Evolutionary conservation across 2,329 filamentous ascomycete genomes (phyloP).

Genomic region (Cercospora citrullina): DNA sequence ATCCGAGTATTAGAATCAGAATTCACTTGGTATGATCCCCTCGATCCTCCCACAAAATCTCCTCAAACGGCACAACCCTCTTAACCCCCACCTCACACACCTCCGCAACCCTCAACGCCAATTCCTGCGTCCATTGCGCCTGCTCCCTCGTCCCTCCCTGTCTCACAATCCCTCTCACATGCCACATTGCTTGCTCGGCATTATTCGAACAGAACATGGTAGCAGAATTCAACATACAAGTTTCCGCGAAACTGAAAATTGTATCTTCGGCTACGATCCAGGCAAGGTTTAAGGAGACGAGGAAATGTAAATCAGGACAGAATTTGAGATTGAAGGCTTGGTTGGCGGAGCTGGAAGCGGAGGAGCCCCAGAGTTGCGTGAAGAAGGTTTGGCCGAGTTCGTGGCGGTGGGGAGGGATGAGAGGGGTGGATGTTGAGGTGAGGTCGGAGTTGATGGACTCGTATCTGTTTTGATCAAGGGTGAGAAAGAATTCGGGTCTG

Average conservation of each 20-base stretch:
- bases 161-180: slow-evolving; percentile 22
- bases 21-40: slow-evolving; percentile 12
- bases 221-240: slow-evolving; percentile 18
- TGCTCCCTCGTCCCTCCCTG: slow-evolving; percentile 20
- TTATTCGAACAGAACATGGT: slow-evolving; percentile 19
- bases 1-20: no score
- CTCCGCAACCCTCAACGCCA: slow-evolving; percentile 19
- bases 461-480: neutral
- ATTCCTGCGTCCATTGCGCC: slow-evolving; percentile 15
- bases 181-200: slow-evolving; percentile 19
- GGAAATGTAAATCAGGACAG: slow-evolving; percentile 17
- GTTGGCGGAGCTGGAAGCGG: slow-evolving; percentile 7
- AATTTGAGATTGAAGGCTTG: slow-evolving; percentile 20
- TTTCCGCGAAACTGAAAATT: slow-evolving; percentile 16
- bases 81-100: slow-evolving; percentile 14
- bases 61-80: slow-evolving; percentile 13
- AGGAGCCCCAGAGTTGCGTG: slow-evolving; percentile 16
- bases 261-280: slow-evolving; percentile 13
- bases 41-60: slow-evolving; percentile 19
- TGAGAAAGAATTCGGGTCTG: no score
- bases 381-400: slow-evolving; percentile 8
- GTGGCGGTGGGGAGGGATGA: slow-evolving; percentile 1
- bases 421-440: neutral
- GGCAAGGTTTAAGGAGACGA: slow-evolving; percentile 7
- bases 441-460: slow-evolving; percentile 2